These are phyloP conservation scores for Globisporangium okanoganense DNA, from an alignment of 352 stramenopile species.

Conservation along the genomic window DNA sequence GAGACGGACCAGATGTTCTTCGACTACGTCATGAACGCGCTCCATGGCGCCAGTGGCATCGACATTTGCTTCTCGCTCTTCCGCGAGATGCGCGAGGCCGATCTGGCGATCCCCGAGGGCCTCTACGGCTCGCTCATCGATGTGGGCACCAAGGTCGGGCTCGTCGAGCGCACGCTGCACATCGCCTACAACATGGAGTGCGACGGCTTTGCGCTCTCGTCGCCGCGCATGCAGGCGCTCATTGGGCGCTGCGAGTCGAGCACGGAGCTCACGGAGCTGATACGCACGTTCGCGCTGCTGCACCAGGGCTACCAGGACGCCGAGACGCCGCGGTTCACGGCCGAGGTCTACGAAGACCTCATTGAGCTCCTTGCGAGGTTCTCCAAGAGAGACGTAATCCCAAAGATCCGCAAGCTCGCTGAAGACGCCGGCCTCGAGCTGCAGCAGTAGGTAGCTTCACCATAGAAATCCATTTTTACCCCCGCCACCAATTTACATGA, in stretches of 20 bases:
- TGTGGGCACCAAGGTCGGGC: slow-evolving; percentile 49
- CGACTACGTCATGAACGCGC: slow-evolving; percentile 50
- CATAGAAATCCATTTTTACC: background rate
- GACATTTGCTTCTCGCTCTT: slow-evolving; percentile 74
- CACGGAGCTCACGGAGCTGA: slow-evolving; percentile 47
- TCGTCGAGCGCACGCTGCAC: slow-evolving; percentile 67
- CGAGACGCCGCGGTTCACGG: slow-evolving; percentile 34
- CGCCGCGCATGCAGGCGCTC: slow-evolving; percentile 44
- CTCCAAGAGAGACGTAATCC: slow-evolving; percentile 38
- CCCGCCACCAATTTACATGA: background rate
- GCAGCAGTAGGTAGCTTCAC: slow-evolving; percentile 2
- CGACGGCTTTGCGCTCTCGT: slow-evolving; percentile 54
- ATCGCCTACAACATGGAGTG: slow-evolving; percentile 85
- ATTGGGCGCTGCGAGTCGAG: slow-evolving; percentile 41
- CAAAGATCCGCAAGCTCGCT: slow-evolving; percentile 41
- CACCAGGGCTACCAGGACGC: slow-evolving; percentile 38
- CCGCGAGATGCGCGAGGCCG: slow-evolving; percentile 37
- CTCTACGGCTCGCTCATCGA: slow-evolving; percentile 60
- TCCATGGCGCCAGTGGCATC: slow-evolving; percentile 53
- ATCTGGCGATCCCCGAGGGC: slow-evolving; percentile 42
- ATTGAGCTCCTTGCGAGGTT: slow-evolving; percentile 38
- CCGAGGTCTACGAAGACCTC: slow-evolving; percentile 57
- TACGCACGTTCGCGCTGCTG: slow-evolving; percentile 61
- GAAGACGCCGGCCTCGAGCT: slow-evolving; percentile 17
- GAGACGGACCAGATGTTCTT: slow-evolving; percentile 56